Evolutionary conservation across 1,284 basidiomycete genomes (phyloP), one percentile per base, ranked within the genome.

Genomic region (Rhodotorula sp.): DNA sequence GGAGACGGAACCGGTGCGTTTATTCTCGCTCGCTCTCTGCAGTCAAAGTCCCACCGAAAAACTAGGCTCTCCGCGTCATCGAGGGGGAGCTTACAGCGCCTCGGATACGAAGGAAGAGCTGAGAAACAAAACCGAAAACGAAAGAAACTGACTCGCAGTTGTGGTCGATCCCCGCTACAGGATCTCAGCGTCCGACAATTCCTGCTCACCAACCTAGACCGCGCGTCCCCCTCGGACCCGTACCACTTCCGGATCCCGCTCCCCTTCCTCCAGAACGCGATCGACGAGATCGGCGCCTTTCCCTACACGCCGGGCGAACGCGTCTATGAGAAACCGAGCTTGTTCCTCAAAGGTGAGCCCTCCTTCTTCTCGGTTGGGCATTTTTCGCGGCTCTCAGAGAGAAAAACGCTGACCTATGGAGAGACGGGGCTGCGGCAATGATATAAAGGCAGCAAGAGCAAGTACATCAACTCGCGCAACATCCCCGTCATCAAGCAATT

Each of bases 181-280:
- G 89, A 93, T 70, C 79, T 87, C 1, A 82, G 84, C 65, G 84
- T 90, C 38, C 87, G 90, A 38, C 87, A 88, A 23, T 95, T 94
- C 81, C 84, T 95, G 23, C 84, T 94, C 52, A 94, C 92, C 18
- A 95, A 95, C 80, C 84, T 95, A 16, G 71, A 79, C 19, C 78
- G 83, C 14, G 77, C 80, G 59, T 70, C 71, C 23, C 70, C 79
- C 28, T 71, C 78, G 50, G 71, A 80, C 58, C 77, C 78, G 0
- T 83, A 87, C 62, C 85, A 82, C 70, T 94, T 94, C 80, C 85
- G 87, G 19, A 84, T 94, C 31, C 92, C 92, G 0, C 79, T 94
- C 15, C 83, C 87, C 15, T 86, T 87, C 55, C 83, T 95, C 50
- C 83, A 84, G 7, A 82, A 85, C 7, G 84, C 86, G 1, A 86